Conservation (phyloP, 257 asterid species). For the Fraxinus americana region DNA sequence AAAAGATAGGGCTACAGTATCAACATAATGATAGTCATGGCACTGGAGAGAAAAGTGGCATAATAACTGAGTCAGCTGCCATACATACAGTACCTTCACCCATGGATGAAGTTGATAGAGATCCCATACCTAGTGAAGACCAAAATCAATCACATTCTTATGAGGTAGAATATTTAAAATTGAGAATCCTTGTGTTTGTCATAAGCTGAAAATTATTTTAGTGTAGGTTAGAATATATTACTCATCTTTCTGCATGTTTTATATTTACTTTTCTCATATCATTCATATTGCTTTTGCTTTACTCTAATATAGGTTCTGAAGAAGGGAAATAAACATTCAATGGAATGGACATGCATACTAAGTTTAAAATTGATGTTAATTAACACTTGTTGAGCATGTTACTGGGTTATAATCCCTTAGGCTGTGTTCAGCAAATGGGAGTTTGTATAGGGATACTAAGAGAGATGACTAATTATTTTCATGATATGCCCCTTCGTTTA, state of each 20-base stretch:
- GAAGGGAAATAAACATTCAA: neutral
- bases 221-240: slow-evolving; percentile 3
- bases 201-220: neutral
- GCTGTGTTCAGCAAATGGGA: slow-evolving; percentile 6
- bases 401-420: slow-evolving; percentile 7
- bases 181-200: neutral
- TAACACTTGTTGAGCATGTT: slow-evolving; percentile 12
- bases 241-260: neutral
- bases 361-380: slow-evolving; percentile 13
- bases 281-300: neutral
- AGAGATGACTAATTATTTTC: neutral
- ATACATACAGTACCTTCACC: slow-evolving; percentile 45
- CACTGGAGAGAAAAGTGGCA: slow-evolving; percentile 35
- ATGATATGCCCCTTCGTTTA: neutral
- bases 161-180: slow-evolving; percentile 47
- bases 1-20: slow-evolving; percentile 30
- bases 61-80: slow-evolving; percentile 36
- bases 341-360: neutral
- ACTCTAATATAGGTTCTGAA: slow-evolving; percentile 8
- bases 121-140: slow-evolving; percentile 31
- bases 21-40: slow-evolving; percentile 28
- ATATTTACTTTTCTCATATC: neutral
- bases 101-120: slow-evolving; percentile 40
- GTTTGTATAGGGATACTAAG: neutral
- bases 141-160: slow-evolving; percentile 39